Percentiles rank a stretch among this genome's conserved stretches.
Evolutionary conservation across 2,329 filamentous ascomycete species (phyloP).

Genomic region (Onygena corvina): DNA sequence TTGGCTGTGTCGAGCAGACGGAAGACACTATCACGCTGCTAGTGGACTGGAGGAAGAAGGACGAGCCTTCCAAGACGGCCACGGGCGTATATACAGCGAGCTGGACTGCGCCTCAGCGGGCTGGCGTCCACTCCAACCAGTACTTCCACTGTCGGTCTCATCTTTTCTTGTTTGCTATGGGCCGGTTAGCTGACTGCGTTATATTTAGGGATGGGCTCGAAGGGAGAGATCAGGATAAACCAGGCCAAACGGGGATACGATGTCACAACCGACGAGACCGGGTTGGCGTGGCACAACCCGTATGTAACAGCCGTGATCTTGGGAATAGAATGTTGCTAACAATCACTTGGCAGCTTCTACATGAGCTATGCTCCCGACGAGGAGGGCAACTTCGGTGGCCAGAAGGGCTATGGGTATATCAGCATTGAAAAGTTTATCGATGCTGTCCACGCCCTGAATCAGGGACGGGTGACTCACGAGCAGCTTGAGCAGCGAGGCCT

Average conservation of each 20-base stretch:
- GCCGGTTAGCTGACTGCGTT: background rate
- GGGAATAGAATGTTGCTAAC: background rate
- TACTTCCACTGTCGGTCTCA: conserved; percentile 64
- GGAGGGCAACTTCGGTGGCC: conserved; percentile 85
- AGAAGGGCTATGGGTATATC: conserved; percentile 85
- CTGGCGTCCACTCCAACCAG: conserved; percentile 91
- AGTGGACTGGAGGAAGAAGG: conserved; percentile 72
- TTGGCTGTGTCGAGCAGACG: conserved; percentile 68
- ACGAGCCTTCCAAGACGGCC: conserved; percentile 56
- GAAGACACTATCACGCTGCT: conserved; percentile 90
- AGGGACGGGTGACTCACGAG: conserved; percentile 56
- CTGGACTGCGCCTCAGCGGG: conserved; percentile 86
- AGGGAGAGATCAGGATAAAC: conserved; percentile 78
- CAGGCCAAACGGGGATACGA: conserved; percentile 93
- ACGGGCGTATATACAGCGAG: conserved; percentile 87
- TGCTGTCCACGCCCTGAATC: conserved; percentile 66
- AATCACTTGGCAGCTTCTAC: conserved; percentile 50
- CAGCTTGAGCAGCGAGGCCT: conserved; percentile 69
- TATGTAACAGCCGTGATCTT: conserved; percentile 30
- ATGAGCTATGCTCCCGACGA: conserved; percentile 92
- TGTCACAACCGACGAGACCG: conserved; percentile 66
- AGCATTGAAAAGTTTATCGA: conserved; percentile 95
- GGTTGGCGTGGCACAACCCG: conserved; percentile 78
- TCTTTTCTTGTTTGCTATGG: background rate
- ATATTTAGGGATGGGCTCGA: conserved; percentile 55